Base-by-base conservation (phyloP, 2,329 filamentous ascomycete species). In the Cadophora sp. region DNA sequence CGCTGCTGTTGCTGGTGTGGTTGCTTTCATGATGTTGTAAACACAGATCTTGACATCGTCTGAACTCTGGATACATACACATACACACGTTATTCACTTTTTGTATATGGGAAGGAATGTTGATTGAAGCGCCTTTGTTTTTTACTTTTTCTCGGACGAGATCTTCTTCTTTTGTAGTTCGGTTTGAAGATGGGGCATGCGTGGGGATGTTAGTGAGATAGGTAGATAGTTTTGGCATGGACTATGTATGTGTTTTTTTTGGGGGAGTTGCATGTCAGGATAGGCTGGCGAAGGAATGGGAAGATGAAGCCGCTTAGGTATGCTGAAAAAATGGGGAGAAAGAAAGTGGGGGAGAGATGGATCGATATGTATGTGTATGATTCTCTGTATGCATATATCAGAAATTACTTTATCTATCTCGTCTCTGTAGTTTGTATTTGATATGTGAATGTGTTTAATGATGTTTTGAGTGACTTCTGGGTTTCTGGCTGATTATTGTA, bases 11-110 rank as follows among this genome's bases (percentile, higher is more conserved):
- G 65, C 60, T 59, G 67, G 53, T 36, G 59, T 56, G 20, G 48
- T 64, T 60, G 59, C 60, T 30, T 59, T 71, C 48, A 58, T 69
- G 20, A 58, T 69, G 20, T 47, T 70, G 43, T 70, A 70, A 65
- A 33, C 4, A 33, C 4, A 50, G 22, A 55, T 22, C 7, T 20
- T 55, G 8, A 60, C 22, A 20, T 27, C 30, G 22, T 27, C 6
- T 30, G 27, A 6, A 6, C n/a, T n/a, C n/a, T n/a, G n/a, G n/a
- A n/a, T n/a, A n/a, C n/a, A n/a, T n/a, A n/a, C 6, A 30, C 27
- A 30, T 30, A 30, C 27, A 30, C 27, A 30, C 27, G 6, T 6
- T 30, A 6, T 30, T 30, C 27, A 30, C 8, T 47, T n/a, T 48
- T 30, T 60, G 36, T 47, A 27, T 60, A 39, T 39, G 36, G 36